Conservation (phyloP, 176 grass and related monocot genomes). For the Avena atlantica region DNA sequence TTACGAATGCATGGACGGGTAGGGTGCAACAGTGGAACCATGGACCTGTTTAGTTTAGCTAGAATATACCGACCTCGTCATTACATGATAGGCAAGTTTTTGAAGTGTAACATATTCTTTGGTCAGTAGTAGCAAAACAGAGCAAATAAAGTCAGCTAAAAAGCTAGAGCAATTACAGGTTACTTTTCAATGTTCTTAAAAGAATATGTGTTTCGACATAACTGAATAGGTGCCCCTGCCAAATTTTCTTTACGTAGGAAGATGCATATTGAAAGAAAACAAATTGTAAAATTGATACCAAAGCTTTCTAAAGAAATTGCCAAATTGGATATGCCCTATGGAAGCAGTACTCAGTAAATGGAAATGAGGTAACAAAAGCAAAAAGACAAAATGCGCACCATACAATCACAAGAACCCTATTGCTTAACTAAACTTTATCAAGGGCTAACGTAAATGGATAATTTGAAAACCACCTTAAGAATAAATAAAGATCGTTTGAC, state of each 20-base stretch:
- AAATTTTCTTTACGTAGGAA: not conserved
- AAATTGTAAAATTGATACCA: not conserved
- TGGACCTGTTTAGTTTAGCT: conserved; percentile 11
- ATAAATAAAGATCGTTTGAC: conserved; percentile 17
- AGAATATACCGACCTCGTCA: not conserved
- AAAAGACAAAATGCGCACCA: not conserved
- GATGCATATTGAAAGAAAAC: not conserved
- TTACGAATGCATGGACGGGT: conserved; percentile 3
- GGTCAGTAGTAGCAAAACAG: not conserved
- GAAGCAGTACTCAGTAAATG: not conserved
- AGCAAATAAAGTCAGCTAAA: not conserved
- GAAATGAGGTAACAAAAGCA: conserved; percentile 2
- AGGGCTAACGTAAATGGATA: conserved; percentile 8
- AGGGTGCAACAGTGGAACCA: conserved; percentile 15
- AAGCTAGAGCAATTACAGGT: not conserved
- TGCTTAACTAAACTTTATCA: not conserved
- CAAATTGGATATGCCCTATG: not conserved
- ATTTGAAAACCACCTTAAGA: not conserved
- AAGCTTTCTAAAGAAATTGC: not conserved
- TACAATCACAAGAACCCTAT: conserved; percentile 9
- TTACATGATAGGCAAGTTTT: not conserved
- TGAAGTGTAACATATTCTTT: not conserved
- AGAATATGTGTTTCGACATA: not conserved
- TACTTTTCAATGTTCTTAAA: not conserved
- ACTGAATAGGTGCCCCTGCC: not conserved